A percentile compares a stretch with the other conserved stretches of the same genome.
These are phyloP conservation scores for Exophiala calicioides DNA, from an alignment of 2,329 filamentous ascomycete species.

Conservation along the genomic window DNA sequence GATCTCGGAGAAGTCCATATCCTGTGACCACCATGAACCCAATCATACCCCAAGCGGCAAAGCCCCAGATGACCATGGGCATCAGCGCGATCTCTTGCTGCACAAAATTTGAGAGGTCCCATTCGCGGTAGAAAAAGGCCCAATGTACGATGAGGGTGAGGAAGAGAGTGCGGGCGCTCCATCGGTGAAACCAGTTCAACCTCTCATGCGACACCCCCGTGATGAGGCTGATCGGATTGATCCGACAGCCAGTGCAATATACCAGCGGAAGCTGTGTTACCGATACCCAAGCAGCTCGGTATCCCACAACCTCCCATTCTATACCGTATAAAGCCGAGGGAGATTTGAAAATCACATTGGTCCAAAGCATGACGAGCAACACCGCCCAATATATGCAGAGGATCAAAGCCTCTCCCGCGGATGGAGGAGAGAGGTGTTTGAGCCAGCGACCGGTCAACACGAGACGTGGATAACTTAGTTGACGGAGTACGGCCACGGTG, in stretches of 20 bases:
- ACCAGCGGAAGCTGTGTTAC: conserved; percentile 57
- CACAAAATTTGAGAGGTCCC: conserved; percentile 54
- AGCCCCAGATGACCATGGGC: conserved; percentile 51
- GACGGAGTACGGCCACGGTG: neutral
- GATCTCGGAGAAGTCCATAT: conserved; percentile 49
- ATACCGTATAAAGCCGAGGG: conserved; percentile 13
- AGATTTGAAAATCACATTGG: conserved; percentile 14
- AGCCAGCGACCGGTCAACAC: neutral
- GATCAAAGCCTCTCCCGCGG: conserved; percentile 9
- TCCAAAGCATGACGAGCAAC: conserved; percentile 16
- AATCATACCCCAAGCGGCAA: conserved; percentile 54
- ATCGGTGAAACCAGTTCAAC: conserved; percentile 55
- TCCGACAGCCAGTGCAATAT: conserved; percentile 56
- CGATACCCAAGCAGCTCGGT: conserved; percentile 55
- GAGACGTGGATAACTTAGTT: neutral
- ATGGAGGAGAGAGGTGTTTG: conserved; percentile 12
- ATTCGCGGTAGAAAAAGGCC: conserved; percentile 55
- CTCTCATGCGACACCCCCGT: conserved; percentile 52
- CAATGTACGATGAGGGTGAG: conserved; percentile 57
- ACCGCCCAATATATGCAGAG: conserved; percentile 13
- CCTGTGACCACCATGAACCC: conserved; percentile 54
- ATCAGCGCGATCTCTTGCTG: conserved; percentile 45
- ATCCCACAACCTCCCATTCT: conserved; percentile 57
- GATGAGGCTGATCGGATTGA: conserved; percentile 53
- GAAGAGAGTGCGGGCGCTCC: conserved; percentile 53